Conservation (phyloP, 1,284 basidiomycete genomes). For the Pulchroboletus neoregius region DNA sequence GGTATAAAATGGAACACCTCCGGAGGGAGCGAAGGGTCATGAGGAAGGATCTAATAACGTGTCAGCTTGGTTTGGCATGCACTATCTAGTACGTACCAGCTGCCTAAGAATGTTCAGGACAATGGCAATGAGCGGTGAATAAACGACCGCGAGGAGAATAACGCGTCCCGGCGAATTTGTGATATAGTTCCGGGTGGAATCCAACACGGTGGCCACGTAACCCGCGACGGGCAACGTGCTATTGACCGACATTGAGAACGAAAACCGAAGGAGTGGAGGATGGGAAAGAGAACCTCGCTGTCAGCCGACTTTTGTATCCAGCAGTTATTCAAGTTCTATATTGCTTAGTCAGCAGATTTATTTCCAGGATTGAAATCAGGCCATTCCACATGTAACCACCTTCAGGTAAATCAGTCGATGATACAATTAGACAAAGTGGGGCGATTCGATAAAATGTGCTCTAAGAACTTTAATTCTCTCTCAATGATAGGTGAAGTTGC, state of each 20-base stretch:
- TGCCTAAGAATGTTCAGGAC: conserved; percentile 59
- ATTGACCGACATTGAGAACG: conserved; percentile 27
- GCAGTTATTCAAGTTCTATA: background rate
- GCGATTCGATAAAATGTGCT: background rate
- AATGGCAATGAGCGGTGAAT: conserved; percentile 45
- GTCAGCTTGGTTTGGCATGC: conserved; percentile 6
- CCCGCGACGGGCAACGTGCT: conserved; percentile 22
- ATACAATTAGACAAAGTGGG: no score
- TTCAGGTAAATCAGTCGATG: no score
- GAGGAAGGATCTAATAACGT: conserved; percentile 45
- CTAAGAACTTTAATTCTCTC: conserved; percentile 2
- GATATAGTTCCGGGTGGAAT: conserved; percentile 20
- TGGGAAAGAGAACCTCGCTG: background rate
- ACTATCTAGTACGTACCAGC: conserved; percentile 41
- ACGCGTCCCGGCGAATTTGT: conserved; percentile 23
- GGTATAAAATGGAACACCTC: conserved; percentile 79
- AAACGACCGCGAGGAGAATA: conserved; percentile 24
- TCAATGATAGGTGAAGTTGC: conserved; percentile 16
- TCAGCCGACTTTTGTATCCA: conserved; percentile 7
- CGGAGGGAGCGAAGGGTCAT: conserved; percentile 60
- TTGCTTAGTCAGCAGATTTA: conserved; percentile 24
- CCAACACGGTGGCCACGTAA: conserved; percentile 25
- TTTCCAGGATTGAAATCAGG: conserved; percentile 18
- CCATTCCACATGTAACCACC: conserved; percentile 4
- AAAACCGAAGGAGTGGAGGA: background rate